Evolutionary conservation across 371 early-diverging fungal genomes (phyloP).

Genomic region (Lichtheimia ornata): DNA sequence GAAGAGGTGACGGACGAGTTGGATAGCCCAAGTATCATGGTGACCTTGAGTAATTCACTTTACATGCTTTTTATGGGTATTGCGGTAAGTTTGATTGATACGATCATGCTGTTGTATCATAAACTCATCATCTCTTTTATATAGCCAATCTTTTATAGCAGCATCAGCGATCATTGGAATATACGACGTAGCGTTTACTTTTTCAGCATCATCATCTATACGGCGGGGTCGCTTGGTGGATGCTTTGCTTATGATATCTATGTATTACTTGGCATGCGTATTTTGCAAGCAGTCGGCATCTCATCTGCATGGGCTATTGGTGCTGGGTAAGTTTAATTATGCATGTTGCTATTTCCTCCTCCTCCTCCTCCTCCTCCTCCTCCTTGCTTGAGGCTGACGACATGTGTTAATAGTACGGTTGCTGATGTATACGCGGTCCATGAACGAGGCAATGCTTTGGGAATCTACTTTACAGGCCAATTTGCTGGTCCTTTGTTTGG

Average conservation of each 20-base stretch:
- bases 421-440: constrained; percentile 49
- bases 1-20: constrained; percentile 36
- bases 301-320: constrained; percentile 81
- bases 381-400: background rate
- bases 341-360: background rate
- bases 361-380: too few relatives aligned
- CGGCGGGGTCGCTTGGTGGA: constrained; percentile 67
- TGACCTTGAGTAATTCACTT: constrained; percentile 60
- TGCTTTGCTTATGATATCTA: constrained; percentile 61
- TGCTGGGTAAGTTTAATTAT: constrained; percentile 48
- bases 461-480: constrained; percentile 57
- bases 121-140: background rate
- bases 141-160: constrained; percentile 67
- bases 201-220: constrained; percentile 60
- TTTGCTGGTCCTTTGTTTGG: constrained; percentile 48
- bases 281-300: constrained; percentile 74
- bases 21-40: constrained; percentile 45
- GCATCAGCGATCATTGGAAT: constrained; percentile 71
- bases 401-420: constrained; percentile 48
- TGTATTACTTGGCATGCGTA: constrained; percentile 65
- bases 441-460: constrained; percentile 49
- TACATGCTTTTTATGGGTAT: constrained; percentile 69
- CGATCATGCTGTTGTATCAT: background rate
- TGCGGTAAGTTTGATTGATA: constrained; percentile 27
- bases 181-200: constrained; percentile 69